Base-by-base conservation (phyloP, 2,329 filamentous ascomycete species). In the Orbilia blumenaviensis region DNA sequence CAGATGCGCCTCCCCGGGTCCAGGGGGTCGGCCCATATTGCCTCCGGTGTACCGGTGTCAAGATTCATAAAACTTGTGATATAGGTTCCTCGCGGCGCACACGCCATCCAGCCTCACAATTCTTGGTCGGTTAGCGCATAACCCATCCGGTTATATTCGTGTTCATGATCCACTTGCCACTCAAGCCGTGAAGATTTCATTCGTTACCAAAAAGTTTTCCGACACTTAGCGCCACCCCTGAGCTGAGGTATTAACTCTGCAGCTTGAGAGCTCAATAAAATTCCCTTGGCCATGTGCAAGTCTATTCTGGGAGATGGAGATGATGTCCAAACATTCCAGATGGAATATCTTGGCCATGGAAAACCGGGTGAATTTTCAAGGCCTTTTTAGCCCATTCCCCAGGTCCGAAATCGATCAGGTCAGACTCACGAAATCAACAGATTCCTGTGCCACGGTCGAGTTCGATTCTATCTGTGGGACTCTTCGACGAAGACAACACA, bases 181-280 rank as follows among this genome's bases (percentile, higher is more conserved):
- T 61, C 52, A 21, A 61, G 41, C 50, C 52, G 52, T 46, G 52
- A 60, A 14, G 58, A 61, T 60, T 52, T 56, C 27, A 68, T 69
- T 69, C 60, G 72, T 75, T 75, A 75, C 71, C 71, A 64, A 63
- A 67, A 60, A 66, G 58, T 76, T 76, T 76, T 76, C 72, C 72
- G 64, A 76, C 72, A 76, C 32, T 63, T 75, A 48, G 63, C 54
- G 62, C 64, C 64, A 27, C 64, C 64, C 54, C 61, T 46, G 63
- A 56, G 52, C 52, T 56, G 52, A 36, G 52, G 52, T 56, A 56
- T 56, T 56, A 56, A 56, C 16, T 56, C 52, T 56, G 52, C 52
- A 56, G 32, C 52, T 56, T 56, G 52, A 56, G 52, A 56, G 52
- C 52, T 56, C 52, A 56, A 38, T 56, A 38, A 56, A 56, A 56